Evolutionary conservation across 768 basidiomycete genomes (phyloP).

Genomic region (Neoboletus brunneissimus): DNA sequence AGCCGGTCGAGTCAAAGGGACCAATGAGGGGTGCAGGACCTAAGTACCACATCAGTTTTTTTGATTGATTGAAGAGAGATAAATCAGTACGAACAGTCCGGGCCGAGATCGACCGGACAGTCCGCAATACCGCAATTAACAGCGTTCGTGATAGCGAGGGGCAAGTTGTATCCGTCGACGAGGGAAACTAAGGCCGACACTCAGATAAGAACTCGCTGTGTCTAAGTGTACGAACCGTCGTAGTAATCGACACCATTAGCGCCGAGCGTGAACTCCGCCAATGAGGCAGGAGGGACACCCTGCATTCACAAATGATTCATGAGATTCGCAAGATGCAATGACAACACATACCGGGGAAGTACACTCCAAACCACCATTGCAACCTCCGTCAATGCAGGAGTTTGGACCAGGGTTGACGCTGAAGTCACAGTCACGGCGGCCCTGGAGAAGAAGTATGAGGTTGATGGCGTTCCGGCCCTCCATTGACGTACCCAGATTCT

Average conservation of each 20-base stretch:
- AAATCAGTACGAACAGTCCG: conserved; percentile 42
- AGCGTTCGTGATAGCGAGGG: conserved; percentile 55
- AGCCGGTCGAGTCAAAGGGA: conserved; percentile 51
- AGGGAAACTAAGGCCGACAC: conserved; percentile 46
- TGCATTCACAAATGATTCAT: conserved; percentile 13
- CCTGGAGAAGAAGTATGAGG: conserved; percentile 24
- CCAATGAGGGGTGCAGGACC: conserved; percentile 52
- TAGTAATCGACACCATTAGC: conserved; percentile 51
- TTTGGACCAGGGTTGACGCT: conserved; percentile 46
- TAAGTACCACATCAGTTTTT: conserved; percentile 13
- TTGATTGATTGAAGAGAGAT: not conserved
- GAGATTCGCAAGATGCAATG: not conserved
- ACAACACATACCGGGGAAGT: conserved; percentile 38
- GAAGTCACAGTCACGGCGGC: conserved; percentile 63
- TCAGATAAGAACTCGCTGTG: not conserved
- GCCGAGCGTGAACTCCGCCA: conserved; percentile 67
- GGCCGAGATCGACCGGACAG: conserved; percentile 61
- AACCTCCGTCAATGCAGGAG: conserved; percentile 63
- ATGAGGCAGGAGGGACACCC: conserved; percentile 66
- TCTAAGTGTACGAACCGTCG: conserved; percentile 44
- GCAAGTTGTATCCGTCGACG: conserved; percentile 66
- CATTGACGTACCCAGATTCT: conserved; percentile 52
- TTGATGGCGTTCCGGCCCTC: not conserved
- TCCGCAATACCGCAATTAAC: conserved; percentile 51
- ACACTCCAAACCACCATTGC: conserved; percentile 66